phyloP scores from a whole-genome alignment of 129 eudicot genomes.

The Heracleum sosnowskyi region DNA sequence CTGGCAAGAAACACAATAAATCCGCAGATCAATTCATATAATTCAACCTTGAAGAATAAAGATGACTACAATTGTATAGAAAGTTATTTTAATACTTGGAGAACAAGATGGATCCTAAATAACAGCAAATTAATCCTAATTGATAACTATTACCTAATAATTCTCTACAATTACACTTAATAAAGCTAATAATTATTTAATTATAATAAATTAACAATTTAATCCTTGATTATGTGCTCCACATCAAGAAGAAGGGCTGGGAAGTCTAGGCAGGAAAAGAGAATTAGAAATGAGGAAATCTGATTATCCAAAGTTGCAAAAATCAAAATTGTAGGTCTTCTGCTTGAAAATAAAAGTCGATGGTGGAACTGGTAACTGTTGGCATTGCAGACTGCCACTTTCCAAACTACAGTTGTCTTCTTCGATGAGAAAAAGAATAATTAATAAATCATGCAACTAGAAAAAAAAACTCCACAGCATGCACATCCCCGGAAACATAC shows the following conservation, averaged over 20 bases:
- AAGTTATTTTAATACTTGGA: too few relatives aligned
- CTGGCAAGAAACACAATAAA: too few relatives aligned
- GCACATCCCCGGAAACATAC: neutral
- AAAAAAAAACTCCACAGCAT: neutral
- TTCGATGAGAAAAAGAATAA: neutral
- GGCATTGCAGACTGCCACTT: neutral
- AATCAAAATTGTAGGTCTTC: neutral
- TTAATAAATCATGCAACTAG: neutral
- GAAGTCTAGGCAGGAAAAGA: neutral
- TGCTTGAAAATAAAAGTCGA: neutral
- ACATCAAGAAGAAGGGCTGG: neutral
- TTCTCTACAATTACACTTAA: too few relatives aligned
- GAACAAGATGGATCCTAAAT: too few relatives aligned
- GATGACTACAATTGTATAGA: too few relatives aligned
- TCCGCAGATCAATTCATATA: too few relatives aligned
- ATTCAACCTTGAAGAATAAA: too few relatives aligned
- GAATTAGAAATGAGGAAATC: neutral
- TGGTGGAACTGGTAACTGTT: neutral
- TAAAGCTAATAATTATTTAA: too few relatives aligned
- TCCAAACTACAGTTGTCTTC: neutral
- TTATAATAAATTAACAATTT: too few relatives aligned
- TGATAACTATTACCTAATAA: too few relatives aligned
- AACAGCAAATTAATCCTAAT: too few relatives aligned
- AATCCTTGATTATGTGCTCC: too few relatives aligned
- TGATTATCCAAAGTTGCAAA: neutral